A percentile compares a stretch with the other conserved stretches of the same genome.
Evolutionary conservation across 176 grass and related monocot species (phyloP).

Genomic region (Cenchrus fungigraminus): DNA sequence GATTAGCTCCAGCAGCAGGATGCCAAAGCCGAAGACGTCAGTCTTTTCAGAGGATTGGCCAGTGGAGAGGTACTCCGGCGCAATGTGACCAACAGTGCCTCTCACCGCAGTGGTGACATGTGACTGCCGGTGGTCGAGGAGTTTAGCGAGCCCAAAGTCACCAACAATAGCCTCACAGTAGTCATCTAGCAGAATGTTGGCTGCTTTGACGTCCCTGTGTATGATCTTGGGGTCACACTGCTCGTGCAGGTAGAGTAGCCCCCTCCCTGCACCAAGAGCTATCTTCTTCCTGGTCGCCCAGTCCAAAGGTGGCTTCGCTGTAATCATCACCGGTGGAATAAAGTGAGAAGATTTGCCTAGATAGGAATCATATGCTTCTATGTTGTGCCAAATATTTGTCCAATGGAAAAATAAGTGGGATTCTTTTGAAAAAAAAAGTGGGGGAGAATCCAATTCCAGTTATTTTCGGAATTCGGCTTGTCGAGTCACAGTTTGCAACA

Average conservation of each 20-base stretch:
- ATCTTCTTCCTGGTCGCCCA: constrained; percentile 91
- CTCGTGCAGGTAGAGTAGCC: constrained; percentile 92
- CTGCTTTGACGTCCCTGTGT: constrained; percentile 94
- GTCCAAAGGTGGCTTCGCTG: constrained; percentile 88
- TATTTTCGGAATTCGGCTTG: constrained; percentile 11
- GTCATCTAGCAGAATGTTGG: constrained; percentile 89
- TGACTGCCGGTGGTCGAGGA: constrained; percentile 84
- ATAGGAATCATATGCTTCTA: constrained; percentile 47
- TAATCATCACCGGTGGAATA: constrained; percentile 42
- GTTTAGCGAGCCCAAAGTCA: constrained; percentile 92
- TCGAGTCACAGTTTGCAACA: constrained; percentile 17
- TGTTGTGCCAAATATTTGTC: constrained; percentile 2
- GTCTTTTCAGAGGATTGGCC: constrained; percentile 96
- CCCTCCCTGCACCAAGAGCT: constrained; percentile 83
- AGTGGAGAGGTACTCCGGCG: constrained; percentile 91
- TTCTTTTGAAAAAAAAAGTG: constrained; percentile 16
- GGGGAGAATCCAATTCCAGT: constrained; percentile 44
- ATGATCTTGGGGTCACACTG: constrained; percentile 99
- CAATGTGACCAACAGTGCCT: constrained; percentile 95
- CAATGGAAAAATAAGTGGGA: constrained; percentile 27
- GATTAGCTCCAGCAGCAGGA: constrained; percentile 87
- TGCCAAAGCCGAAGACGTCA: constrained; percentile 95
- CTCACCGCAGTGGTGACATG: constrained; percentile 91
- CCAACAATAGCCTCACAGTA: constrained; percentile 87
- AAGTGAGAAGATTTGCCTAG: constrained; percentile 39